Percentiles rank a stretch among this genome's conserved stretches.
Conservation (phyloP, 257 asterid species). For the Nicotiana noctiflora region DNA sequence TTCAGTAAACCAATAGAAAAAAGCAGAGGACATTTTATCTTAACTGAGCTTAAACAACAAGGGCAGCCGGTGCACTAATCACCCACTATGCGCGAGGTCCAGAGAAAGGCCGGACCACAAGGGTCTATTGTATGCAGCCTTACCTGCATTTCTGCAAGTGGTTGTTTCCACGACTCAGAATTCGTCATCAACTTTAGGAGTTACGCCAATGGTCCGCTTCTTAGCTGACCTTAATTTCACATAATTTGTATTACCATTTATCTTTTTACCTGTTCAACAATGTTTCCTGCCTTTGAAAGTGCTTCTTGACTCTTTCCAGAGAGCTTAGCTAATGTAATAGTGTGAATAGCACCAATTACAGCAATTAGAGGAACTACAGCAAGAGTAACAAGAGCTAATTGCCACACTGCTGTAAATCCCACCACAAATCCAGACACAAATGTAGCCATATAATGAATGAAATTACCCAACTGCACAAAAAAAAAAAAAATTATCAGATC, state of each 20-base stretch:
- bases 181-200: no score
- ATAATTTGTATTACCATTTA: not conserved
- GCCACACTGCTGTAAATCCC: slow-evolving; percentile 94
- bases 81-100: no score
- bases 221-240: not conserved
- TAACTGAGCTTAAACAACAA: not conserved
- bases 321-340: slow-evolving; percentile 61
- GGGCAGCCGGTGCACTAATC: no score
- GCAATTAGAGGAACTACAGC: slow-evolving; percentile 92
- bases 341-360: slow-evolving; percentile 68
- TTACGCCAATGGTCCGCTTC: no score
- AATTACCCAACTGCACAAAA: slow-evolving; percentile 74
- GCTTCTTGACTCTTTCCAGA: slow-evolving; percentile 72
- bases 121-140: no score
- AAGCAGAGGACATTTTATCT: not conserved
- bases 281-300: slow-evolving; percentile 85
- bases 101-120: no score
- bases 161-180: no score
- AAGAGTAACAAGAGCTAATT: slow-evolving; percentile 68
- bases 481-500: slow-evolving; percentile 1
- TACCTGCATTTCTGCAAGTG: no score
- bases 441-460: slow-evolving; percentile 93
- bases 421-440: slow-evolving; percentile 87
- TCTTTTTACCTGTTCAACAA: slow-evolving; percentile 62
- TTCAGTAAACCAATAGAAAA: slow-evolving; percentile 12